These are phyloP conservation scores for Phytophthora tubulina DNA, from an alignment of 352 stramenopile species.

Conservation along the genomic window DNA sequence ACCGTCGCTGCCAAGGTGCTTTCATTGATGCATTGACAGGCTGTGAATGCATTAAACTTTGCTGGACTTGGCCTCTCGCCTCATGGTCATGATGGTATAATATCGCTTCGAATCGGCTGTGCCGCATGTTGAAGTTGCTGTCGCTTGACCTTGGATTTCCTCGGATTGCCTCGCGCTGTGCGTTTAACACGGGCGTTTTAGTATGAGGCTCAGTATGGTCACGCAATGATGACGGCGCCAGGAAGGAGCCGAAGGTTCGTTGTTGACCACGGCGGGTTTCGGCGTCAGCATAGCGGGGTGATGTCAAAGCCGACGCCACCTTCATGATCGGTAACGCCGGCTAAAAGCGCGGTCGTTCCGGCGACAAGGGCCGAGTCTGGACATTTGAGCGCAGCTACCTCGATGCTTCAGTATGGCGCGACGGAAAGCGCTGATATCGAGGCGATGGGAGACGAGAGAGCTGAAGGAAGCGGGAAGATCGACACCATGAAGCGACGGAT, in stretches of 20 bases:
- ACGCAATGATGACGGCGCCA: conserved; percentile 27
- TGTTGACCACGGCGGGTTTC: not conserved
- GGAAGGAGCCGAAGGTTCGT: not conserved
- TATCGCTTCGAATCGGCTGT: not conserved
- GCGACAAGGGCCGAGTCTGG: not conserved
- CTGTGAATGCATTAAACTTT: no score
- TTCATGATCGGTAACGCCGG: not conserved
- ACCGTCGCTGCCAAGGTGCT: no score
- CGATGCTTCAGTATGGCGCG: conserved; percentile 6
- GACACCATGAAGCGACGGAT: conserved; percentile 10
- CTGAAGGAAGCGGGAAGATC: conserved; percentile 15
- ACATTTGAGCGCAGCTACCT: conserved; percentile 27
- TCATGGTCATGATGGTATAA: not conserved
- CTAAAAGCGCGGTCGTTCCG: not conserved
- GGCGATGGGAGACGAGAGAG: conserved; percentile 9
- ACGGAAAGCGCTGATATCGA: conserved; percentile 2
- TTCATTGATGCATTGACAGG: no score
- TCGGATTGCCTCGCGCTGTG: conserved; percentile 12
- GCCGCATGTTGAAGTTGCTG: conserved; percentile 23
- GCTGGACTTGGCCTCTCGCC: not conserved
- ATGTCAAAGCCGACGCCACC: not conserved
- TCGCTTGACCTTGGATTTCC: conserved; percentile 22
- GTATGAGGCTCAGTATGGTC: conserved; percentile 6
- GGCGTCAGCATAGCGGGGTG: not conserved
- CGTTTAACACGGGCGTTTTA: conserved; percentile 8